phyloP scores from a whole-genome alignment of 768 basidiomycete genomes.

The Favolaschia claudopus region DNA sequence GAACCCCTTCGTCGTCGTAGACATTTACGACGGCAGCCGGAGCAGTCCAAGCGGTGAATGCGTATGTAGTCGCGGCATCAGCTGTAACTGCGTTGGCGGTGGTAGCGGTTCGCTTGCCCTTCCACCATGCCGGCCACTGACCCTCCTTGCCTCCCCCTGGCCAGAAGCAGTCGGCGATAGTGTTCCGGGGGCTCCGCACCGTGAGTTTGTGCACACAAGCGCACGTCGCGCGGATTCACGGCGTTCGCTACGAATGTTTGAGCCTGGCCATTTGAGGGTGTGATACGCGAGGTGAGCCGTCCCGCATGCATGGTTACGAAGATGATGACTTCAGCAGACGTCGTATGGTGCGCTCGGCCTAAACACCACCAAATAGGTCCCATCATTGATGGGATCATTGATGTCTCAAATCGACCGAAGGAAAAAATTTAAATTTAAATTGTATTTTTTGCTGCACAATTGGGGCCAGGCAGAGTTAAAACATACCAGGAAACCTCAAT shows the following conservation, averaged over 20 bases:
- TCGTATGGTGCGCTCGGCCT: no score
- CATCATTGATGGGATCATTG: no score
- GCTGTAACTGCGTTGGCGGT: background rate
- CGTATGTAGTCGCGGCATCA: background rate
- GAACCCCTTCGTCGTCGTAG: background rate
- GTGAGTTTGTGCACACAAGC: constrained; percentile 3
- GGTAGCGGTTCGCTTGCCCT: constrained; percentile 1
- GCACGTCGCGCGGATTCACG: background rate
- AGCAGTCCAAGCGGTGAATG: background rate
- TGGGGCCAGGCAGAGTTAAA: no score
- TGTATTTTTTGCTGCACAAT: no score
- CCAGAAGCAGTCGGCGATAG: constrained; percentile 16
- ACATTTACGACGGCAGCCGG: constrained; percentile 1
- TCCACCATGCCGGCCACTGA: constrained; percentile 19
- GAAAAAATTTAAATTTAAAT: no score
- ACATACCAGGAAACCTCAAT: no score
- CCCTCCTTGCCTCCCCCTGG: constrained; percentile 20
- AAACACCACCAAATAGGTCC: no score
- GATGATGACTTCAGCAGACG: no score
- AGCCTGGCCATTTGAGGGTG: background rate
- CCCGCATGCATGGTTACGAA: constrained; percentile 12
- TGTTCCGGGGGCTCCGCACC: constrained; percentile 2
- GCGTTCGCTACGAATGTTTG: background rate
- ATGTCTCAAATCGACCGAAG: no score
- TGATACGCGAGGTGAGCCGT: background rate